These are phyloP conservation scores for Harringtonia aguacate DNA, from an alignment of 2,329 filamentous ascomycete genomes.

Conservation along the genomic window DNA sequence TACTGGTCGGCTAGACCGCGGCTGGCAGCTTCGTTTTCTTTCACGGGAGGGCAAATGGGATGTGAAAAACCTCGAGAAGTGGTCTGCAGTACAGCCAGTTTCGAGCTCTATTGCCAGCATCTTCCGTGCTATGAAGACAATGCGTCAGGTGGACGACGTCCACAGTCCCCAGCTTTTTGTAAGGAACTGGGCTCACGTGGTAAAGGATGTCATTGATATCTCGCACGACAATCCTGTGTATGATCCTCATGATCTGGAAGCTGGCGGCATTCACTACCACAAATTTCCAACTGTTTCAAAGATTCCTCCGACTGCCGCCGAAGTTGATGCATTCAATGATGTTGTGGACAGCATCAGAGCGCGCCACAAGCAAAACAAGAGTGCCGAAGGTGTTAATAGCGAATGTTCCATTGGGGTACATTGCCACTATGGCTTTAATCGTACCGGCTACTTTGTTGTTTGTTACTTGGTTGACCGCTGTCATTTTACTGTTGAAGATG, in stretches of 20 bases:
- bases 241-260: constrained; percentile 60
- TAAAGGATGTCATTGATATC: constrained; percentile 79
- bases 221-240: constrained; percentile 87
- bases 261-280: constrained; percentile 58
- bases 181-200: constrained; percentile 50
- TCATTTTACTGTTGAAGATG: constrained; percentile 60
- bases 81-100: constrained; percentile 69
- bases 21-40: constrained; percentile 85
- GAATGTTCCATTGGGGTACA: constrained; percentile 61
- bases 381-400: constrained; percentile 30
- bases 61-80: constrained; percentile 90
- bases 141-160: constrained; percentile 75
- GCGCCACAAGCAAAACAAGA: constrained; percentile 31
- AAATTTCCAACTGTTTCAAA: constrained; percentile 92
- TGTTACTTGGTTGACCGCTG: constrained; percentile 82
- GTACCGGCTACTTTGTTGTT: constrained; percentile 83
- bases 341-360: constrained; percentile 50
- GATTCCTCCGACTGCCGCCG: constrained; percentile 56
- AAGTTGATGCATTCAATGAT: constrained; percentile 42
- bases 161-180: constrained; percentile 71
- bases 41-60: constrained; percentile 93
- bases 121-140: constrained; percentile 86
- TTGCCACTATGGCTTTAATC: constrained; percentile 93
- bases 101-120: constrained; percentile 66
- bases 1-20: constrained; percentile 66